Conservation (phyloP, 179 eudicot species). For the Spergularia azorica region DNA sequence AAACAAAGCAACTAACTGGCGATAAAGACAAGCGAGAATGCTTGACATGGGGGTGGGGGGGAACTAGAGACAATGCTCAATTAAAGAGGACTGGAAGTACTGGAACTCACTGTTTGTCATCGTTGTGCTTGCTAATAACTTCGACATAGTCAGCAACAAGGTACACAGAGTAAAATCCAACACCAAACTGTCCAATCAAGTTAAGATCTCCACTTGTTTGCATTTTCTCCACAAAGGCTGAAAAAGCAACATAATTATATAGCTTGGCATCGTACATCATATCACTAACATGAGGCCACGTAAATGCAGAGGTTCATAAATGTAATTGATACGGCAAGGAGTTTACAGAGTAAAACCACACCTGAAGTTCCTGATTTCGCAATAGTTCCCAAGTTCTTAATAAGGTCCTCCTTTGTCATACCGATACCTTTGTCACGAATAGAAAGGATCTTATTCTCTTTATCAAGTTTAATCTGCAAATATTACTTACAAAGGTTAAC, state of each 20-base stretch:
- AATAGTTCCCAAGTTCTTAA: constrained; percentile 93
- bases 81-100: background rate
- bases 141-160: constrained; percentile 98
- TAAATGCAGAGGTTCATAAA: background rate
- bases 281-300: background rate
- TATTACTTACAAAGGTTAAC: background rate
- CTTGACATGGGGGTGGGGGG: too few species aligned
- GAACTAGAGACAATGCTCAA: background rate
- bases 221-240: constrained; percentile 99
- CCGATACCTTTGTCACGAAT: constrained; percentile 97
- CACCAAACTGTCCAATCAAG: constrained; percentile 95
- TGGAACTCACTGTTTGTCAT: constrained; percentile 80
- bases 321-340: background rate
- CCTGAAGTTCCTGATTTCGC: constrained; percentile 99
- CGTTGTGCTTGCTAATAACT: constrained; percentile 95
- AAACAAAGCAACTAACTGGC: background rate
- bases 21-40: background rate
- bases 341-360: constrained; percentile 22
- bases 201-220: constrained; percentile 96
- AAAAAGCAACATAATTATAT: background rate
- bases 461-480: constrained; percentile 86
- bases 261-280: constrained; percentile 1
- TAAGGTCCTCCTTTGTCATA: constrained; percentile 92
- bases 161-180: constrained; percentile 90
- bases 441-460: constrained; percentile 84